A percentile compares a stretch with the other conserved stretches of the same genome.
These are phyloP conservation scores for Xylaria intraflava DNA, from an alignment of 495 filamentous ascomycete species.

Conservation along the genomic window DNA sequence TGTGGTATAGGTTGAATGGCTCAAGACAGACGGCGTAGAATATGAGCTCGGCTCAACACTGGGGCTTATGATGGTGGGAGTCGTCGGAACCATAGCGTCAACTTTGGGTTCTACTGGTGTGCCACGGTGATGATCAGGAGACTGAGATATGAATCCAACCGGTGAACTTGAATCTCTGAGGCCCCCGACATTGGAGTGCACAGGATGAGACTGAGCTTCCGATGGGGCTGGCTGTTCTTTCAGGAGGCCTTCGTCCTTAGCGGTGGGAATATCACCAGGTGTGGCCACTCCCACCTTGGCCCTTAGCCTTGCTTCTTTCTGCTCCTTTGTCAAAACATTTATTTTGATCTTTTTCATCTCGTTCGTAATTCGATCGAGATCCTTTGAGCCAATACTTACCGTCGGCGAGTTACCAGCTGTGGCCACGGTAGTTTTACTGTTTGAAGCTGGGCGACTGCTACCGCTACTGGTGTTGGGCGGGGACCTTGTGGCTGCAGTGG, in stretches of 20 bases:
- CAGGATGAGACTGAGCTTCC: not conserved
- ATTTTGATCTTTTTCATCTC: constrained; percentile 72
- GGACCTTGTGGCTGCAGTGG: not conserved
- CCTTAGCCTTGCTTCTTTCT: constrained; percentile 51
- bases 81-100: not conserved
- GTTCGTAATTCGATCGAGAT: constrained; percentile 57
- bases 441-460: not conserved
- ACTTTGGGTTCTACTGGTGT: constrained; percentile 8
- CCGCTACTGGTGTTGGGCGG: not conserved
- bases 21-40: constrained; percentile 13
- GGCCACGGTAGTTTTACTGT: constrained; percentile 8
- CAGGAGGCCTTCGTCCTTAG: not conserved
- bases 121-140: not conserved
- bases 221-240: not conserved
- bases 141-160: constrained; percentile 1
- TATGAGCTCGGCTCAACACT: constrained; percentile 6
- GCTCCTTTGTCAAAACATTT: constrained; percentile 63
- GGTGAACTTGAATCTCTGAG: constrained; percentile 1
- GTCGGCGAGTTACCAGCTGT: constrained; percentile 12
- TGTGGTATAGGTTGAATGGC: constrained; percentile 5
- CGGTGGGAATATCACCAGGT: constrained; percentile 14
- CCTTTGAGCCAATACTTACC: constrained; percentile 12
- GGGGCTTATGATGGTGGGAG: constrained; percentile 16
- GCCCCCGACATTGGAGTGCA: not conserved
- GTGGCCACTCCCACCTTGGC: constrained; percentile 22